Percentiles rank a stretch among this genome's conserved stretches.
Conservation (phyloP, 2,329 filamentous ascomycete species). For the Diaporthe caulivora region DNA sequence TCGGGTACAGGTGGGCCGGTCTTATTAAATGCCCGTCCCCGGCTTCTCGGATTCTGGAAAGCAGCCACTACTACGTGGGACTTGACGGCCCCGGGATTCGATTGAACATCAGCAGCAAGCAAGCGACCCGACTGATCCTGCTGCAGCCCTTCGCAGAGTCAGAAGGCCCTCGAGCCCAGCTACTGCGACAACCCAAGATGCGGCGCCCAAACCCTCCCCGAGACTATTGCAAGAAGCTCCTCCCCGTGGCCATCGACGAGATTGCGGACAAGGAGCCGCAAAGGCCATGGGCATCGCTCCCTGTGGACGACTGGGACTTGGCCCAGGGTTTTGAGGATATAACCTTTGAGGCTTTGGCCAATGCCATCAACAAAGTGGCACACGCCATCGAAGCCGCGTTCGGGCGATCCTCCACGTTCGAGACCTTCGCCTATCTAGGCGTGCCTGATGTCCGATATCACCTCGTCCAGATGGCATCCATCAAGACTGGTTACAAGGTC, state of each 20-base stretch:
- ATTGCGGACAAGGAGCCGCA: slow-evolving; percentile 38
- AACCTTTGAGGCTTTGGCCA: slow-evolving; percentile 39
- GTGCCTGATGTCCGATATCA: slow-evolving; percentile 42
- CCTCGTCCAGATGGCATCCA: slow-evolving; percentile 42
- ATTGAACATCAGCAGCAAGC: not conserved
- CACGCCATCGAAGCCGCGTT: slow-evolving; percentile 40
- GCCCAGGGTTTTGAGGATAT: slow-evolving; percentile 43
- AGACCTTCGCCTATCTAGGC: slow-evolving; percentile 41
- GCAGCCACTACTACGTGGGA: not conserved
- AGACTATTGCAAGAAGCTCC: slow-evolving; percentile 37
- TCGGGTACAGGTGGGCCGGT: slow-evolving; percentile 10
- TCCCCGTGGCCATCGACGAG: slow-evolving; percentile 41
- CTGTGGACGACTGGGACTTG: slow-evolving; percentile 42
- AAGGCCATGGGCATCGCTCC: slow-evolving; percentile 41
- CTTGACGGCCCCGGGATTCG: not conserved
- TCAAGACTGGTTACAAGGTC: slow-evolving; percentile 42
- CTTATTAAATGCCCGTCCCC: slow-evolving; percentile 22
- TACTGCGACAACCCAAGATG: not conserved
- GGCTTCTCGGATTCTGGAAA: slow-evolving; percentile 3
- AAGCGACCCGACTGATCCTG: not conserved
- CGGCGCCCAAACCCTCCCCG: slow-evolving; percentile 17
- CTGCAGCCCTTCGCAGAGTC: not conserved
- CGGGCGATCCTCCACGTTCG: slow-evolving; percentile 39
- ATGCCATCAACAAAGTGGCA: slow-evolving; percentile 43
- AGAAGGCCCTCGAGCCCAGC: not conserved